A percentile compares a stretch with the other conserved stretches of the same genome.
Conservation (phyloP, 2,329 filamentous ascomycete genomes). For the Fusarium sp. region DNA sequence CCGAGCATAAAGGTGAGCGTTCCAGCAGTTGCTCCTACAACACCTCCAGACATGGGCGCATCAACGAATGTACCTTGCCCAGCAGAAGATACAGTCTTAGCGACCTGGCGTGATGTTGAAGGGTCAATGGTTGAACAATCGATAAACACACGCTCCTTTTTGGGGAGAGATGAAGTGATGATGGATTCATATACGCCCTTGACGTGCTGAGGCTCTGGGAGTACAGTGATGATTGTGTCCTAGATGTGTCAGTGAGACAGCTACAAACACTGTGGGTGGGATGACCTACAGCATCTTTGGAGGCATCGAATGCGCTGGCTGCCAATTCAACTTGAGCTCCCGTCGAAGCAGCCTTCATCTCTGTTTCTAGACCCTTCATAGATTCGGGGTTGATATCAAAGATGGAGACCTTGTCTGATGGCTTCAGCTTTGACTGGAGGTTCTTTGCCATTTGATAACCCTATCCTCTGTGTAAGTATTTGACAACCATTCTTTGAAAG, state of each 20-base stretch:
- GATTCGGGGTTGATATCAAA: conserved; percentile 66
- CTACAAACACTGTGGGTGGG: conserved; percentile 5
- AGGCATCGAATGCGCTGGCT: conserved; percentile 58
- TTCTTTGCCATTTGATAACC: conserved; percentile 73
- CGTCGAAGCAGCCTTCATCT: conserved; percentile 55
- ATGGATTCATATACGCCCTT: conserved; percentile 83
- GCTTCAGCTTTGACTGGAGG: conserved; percentile 64
- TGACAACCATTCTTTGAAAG: not conserved
- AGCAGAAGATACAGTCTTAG: conserved; percentile 70
- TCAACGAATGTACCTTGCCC: conserved; percentile 85
- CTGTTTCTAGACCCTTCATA: conserved; percentile 57
- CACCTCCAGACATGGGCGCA: conserved; percentile 96
- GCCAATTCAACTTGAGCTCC: conserved; percentile 60
- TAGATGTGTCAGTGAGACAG: conserved; percentile 50
- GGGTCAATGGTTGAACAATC: conserved; percentile 98
- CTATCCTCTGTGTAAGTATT: conserved; percentile 45
- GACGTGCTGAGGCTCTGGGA: conserved; percentile 91
- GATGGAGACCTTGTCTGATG: conserved; percentile 61
- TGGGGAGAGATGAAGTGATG: conserved; percentile 63
- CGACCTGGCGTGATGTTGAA: conserved; percentile 81
- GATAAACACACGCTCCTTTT: conserved; percentile 81
- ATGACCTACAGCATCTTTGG: conserved; percentile 61
- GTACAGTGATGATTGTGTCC: conserved; percentile 87
- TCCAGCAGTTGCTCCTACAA: conserved; percentile 87
- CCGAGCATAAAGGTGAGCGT: conserved; percentile 98